Evolutionary conservation across 768 basidiomycete genomes (phyloP).

Genomic region (Tulasnella sp.): DNA sequence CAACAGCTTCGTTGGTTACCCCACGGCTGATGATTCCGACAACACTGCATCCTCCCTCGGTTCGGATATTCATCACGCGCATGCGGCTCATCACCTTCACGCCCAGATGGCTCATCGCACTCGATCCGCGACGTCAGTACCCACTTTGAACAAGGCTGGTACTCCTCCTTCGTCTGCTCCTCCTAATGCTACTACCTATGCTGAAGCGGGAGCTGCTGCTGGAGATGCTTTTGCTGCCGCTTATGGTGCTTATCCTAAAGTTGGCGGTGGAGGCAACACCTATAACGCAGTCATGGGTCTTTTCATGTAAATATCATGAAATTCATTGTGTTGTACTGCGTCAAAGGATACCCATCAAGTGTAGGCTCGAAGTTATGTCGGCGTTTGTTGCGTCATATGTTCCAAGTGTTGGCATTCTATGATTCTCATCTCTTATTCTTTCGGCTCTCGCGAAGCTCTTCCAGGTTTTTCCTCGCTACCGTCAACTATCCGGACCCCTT

Average conservation of each 20-base stretch:
- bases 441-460: too few relatives aligned
- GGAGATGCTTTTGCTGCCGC: conserved; percentile 11
- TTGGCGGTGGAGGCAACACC: conserved; percentile 12
- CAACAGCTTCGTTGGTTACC: conserved; percentile 2
- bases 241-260: neutral
- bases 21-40: neutral
- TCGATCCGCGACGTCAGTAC: conserved; percentile 3
- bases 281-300: conserved; percentile 11
- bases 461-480: too few relatives aligned
- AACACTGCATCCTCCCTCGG: conserved; percentile 3
- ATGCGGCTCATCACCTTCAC: conserved; percentile 1
- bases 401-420: too few relatives aligned
- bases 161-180: conserved; percentile 11
- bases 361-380: too few relatives aligned
- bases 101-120: neutral
- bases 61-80: conserved; percentile 7
- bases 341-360: too few relatives aligned
- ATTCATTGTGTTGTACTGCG: too few relatives aligned
- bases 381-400: too few relatives aligned
- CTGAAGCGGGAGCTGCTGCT: conserved; percentile 1
- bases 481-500: too few relatives aligned
- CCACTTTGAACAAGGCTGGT: conserved; percentile 1
- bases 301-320: conserved; percentile 14
- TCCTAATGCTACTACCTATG: conserved; percentile 9
- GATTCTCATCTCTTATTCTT: too few relatives aligned